Percentiles rank a stretch among this genome's conserved stretches.
Conservation (phyloP, 2,329 filamentous ascomycete species). For the Penicillium sclerotigenum region DNA sequence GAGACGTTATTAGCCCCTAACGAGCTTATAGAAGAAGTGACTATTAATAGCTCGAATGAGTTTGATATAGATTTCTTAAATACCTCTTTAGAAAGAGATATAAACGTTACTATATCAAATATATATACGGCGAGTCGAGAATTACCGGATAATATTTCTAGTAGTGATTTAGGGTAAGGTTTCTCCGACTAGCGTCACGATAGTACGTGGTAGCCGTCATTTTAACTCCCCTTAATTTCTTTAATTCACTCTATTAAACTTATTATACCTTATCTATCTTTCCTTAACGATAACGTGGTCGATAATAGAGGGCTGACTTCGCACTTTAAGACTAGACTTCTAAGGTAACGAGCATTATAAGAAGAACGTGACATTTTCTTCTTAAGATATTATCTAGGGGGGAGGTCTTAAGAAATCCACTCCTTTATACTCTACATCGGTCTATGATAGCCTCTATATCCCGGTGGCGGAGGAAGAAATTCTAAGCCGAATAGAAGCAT, state of each 20-base stretch:
- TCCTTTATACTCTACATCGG: background rate
- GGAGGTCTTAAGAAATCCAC: background rate
- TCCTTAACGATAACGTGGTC: background rate
- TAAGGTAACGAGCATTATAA: background rate
- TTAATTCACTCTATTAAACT: background rate
- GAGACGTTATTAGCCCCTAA: constrained; percentile 1
- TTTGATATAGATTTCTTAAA: constrained; percentile 2
- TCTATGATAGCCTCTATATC: background rate
- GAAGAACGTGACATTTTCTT: background rate
- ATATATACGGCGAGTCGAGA: background rate
- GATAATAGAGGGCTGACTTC: background rate
- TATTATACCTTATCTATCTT: background rate
- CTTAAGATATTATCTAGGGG: constrained; percentile 1
- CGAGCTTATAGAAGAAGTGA: constrained; percentile 3
- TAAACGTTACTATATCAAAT: constrained; percentile 4
- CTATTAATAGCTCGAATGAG: background rate
- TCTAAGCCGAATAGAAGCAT: background rate
- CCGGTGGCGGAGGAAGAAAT: background rate
- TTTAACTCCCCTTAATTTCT: constrained; percentile 3
- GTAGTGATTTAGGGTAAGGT: background rate
- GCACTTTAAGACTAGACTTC: constrained; percentile 1
- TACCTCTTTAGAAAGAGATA: background rate
- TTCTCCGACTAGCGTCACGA: background rate
- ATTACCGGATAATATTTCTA: constrained; percentile 4
- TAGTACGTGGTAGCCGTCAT: constrained; percentile 1